Evolutionary conservation across 2,329 filamentous ascomycete genomes (phyloP).

Genomic region (Claviceps citrina): DNA sequence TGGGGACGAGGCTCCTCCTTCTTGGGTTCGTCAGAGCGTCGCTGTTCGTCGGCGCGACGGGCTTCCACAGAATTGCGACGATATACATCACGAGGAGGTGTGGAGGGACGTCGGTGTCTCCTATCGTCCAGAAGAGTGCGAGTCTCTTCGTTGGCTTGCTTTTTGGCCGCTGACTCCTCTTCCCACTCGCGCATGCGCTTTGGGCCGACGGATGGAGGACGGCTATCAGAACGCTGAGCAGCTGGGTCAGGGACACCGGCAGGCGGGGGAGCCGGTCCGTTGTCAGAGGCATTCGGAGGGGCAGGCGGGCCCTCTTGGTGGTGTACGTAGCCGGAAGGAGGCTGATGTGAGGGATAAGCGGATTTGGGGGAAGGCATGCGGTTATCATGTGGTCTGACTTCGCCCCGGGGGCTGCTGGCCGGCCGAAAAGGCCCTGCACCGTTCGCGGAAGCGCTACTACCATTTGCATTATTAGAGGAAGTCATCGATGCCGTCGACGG

Average conservation of each 20-base stretch:
- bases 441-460: slow-evolving; percentile 26
- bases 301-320: slow-evolving; percentile 42
- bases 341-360: slow-evolving; percentile 63
- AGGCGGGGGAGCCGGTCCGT: slow-evolving; percentile 29
- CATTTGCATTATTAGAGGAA: slow-evolving; percentile 22
- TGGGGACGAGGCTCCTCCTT: slow-evolving; percentile 51
- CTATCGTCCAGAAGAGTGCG: slow-evolving; percentile 76
- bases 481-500: slow-evolving; percentile 25
- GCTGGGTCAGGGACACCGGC: slow-evolving; percentile 46
- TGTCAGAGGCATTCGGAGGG: slow-evolving; percentile 47
- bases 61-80: slow-evolving; percentile 65
- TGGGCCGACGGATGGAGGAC: slow-evolving; percentile 62
- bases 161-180: slow-evolving; percentile 63
- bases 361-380: slow-evolving; percentile 85
- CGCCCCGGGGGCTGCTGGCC: slow-evolving; percentile 65
- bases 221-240: slow-evolving; percentile 45
- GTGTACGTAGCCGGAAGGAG: slow-evolving; percentile 39
- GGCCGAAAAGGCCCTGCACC: slow-evolving; percentile 54
- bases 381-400: slow-evolving; percentile 70
- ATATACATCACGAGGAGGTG: slow-evolving; percentile 52
- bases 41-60: slow-evolving; percentile 48
- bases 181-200: slow-evolving; percentile 93
- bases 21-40: slow-evolving; percentile 42
- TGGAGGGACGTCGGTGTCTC: slow-evolving; percentile 61
- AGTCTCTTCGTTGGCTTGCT: slow-evolving; percentile 75